These are phyloP conservation scores for Leccinum truebloodii DNA, from an alignment of 768 basidiomycete species.

Conservation along the genomic window DNA sequence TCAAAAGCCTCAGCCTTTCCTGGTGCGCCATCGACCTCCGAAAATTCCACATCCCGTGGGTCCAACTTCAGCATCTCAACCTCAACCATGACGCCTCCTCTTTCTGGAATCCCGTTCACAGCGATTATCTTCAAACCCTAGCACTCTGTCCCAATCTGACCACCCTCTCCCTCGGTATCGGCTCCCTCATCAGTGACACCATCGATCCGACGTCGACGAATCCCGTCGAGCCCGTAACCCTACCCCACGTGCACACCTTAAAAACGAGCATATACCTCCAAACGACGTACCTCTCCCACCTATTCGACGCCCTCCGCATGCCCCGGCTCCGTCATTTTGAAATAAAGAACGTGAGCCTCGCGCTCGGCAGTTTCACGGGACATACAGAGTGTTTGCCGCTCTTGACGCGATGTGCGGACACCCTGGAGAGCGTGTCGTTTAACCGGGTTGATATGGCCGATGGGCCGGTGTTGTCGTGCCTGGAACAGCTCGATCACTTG, in stretches of 20 bases:
- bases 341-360: conserved; percentile 31
- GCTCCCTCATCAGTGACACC: conserved; percentile 15
- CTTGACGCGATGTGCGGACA: conserved; percentile 26
- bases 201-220: conserved; percentile 10
- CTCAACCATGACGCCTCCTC: conserved; percentile 32
- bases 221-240: conserved; percentile 24
- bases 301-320: conserved; percentile 31
- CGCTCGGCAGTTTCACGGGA: conserved; percentile 25
- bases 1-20: conserved; percentile 29
- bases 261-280: conserved; percentile 28
- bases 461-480: conserved; percentile 19
- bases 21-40: conserved; percentile 31
- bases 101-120: conserved; percentile 32
- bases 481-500: conserved; percentile 20
- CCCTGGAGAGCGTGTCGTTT: conserved; percentile 30
- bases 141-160: conserved; percentile 28
- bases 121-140: conserved; percentile 28
- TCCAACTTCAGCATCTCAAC: conserved; percentile 27
- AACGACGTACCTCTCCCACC: conserved; percentile 22
- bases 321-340: conserved; percentile 29
- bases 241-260: conserved; percentile 30
- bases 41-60: conserved; percentile 31
- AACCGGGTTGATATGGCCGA: conserved; percentile 27
- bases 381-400: conserved; percentile 33
- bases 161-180: conserved; percentile 31